Percentiles rank a stretch among this genome's conserved stretches.
phyloP scores from a whole-genome alignment of 1,284 basidiomycete genomes.

The Polyporus tsugae region DNA sequence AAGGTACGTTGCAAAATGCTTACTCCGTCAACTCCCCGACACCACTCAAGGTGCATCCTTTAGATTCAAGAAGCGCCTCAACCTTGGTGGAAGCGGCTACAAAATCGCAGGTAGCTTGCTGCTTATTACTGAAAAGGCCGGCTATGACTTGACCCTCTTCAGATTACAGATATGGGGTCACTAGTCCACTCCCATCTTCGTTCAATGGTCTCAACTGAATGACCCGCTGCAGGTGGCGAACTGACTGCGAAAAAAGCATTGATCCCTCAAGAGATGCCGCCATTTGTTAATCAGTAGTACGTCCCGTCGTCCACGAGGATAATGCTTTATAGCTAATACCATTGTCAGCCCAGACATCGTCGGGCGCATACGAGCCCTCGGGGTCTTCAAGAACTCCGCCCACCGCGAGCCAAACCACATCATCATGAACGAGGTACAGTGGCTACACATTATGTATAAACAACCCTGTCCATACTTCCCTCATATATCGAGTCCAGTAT shows the following conservation, averaged over 20 bases:
- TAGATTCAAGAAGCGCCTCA: conserved; percentile 82
- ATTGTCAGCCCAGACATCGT: conserved; percentile 79
- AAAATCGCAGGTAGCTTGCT: conserved; percentile 68
- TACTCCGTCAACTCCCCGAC: neutral
- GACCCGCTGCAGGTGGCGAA: conserved; percentile 64
- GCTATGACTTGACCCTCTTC: neutral
- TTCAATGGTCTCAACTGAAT: neutral
- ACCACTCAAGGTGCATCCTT: neutral
- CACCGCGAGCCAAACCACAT: conserved; percentile 85
- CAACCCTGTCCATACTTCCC: neutral
- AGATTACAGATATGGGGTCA: conserved; percentile 85
- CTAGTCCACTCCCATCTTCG: conserved; percentile 30
- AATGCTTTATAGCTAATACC: conserved; percentile 35
- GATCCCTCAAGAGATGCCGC: conserved; percentile 69
- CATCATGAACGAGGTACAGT: conserved; percentile 84
- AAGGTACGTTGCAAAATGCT: conserved; percentile 57
- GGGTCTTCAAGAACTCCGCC: conserved; percentile 66
- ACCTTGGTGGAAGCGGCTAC: conserved; percentile 86
- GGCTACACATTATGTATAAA: conserved; percentile 18
- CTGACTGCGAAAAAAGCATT: conserved; percentile 67
- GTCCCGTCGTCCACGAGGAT: neutral
- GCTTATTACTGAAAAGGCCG: too few species aligned
- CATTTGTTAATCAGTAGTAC: conserved; percentile 63
- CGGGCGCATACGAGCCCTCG: conserved; percentile 67
- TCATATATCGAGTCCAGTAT: conserved; percentile 60